These are phyloP conservation scores for Inonotus hispidus DNA, from an alignment of 1,284 basidiomycete genomes.

Conservation along the genomic window DNA sequence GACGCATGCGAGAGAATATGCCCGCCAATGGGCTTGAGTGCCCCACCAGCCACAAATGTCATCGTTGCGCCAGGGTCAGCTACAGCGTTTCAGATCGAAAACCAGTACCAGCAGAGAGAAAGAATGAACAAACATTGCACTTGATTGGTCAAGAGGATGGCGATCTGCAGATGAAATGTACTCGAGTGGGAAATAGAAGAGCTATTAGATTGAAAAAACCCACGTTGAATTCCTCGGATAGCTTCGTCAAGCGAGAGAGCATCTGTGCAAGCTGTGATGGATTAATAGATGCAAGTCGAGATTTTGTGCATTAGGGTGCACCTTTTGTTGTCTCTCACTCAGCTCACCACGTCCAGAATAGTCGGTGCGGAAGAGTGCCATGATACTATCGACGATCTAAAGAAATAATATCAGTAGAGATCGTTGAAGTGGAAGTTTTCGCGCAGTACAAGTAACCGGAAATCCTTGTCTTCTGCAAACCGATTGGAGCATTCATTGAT, in stretches of 20 bases:
- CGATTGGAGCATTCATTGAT: conserved; percentile 81
- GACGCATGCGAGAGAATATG: conserved; percentile 86
- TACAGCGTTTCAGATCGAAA: conserved; percentile 30
- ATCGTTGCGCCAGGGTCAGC: conserved; percentile 92
- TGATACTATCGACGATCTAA: conserved; percentile 89
- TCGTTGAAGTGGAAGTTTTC: neutral
- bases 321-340: conserved; percentile 90
- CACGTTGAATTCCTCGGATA: conserved; percentile 88
- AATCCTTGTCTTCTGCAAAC: conserved; percentile 81
- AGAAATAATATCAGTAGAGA: conserved; percentile 4
- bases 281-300: neutral
- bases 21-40: conserved; percentile 82
- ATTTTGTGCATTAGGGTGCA: conserved; percentile 25
- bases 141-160: conserved; percentile 87
- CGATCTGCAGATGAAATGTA: conserved; percentile 49
- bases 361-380: conserved; percentile 93
- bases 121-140: conserved; percentile 61
- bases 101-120: conserved; percentile 10
- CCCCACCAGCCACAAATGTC: conserved; percentile 88
- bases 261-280: conserved; percentile 63
- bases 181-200: neutral
- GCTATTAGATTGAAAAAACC: conserved; percentile 16
- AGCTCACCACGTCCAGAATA: conserved; percentile 89
- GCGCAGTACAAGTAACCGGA: conserved; percentile 54
- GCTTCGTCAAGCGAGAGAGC: conserved; percentile 83